Conservation (phyloP, 2,329 filamentous ascomycete species). For the Cladorrhinum sp. region DNA sequence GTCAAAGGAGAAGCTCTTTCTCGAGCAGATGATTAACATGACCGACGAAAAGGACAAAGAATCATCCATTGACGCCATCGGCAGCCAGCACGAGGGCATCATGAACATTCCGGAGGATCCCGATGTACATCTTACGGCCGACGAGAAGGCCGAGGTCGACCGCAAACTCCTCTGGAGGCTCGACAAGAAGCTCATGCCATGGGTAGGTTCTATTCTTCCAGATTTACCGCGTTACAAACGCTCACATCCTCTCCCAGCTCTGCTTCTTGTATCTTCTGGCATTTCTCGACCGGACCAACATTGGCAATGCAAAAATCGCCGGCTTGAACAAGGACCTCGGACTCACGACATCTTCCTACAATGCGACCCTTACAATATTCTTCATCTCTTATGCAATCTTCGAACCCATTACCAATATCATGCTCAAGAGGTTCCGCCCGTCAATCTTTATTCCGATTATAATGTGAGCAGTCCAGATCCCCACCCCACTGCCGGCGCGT, state of each 20-base stretch:
- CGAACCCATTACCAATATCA: slow-evolving; percentile 73
- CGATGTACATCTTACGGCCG: slow-evolving; percentile 32
- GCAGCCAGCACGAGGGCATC: slow-evolving; percentile 22
- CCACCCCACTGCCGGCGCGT: neutral
- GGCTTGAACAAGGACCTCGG: slow-evolving; percentile 53
- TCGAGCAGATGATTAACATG: slow-evolving; percentile 8
- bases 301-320: slow-evolving; percentile 66
- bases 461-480: slow-evolving; percentile 55
- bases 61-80: slow-evolving; percentile 17
- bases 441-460: slow-evolving; percentile 78
- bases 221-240: neutral
- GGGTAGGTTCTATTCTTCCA: slow-evolving; percentile 28
- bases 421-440: slow-evolving; percentile 73
- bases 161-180: slow-evolving; percentile 33
- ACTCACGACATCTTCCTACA: slow-evolving; percentile 65
- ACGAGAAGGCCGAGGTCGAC: slow-evolving; percentile 32
- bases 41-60: slow-evolving; percentile 21
- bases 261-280: slow-evolving; percentile 71
- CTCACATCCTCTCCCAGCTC: slow-evolving; percentile 42
- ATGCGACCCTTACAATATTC: slow-evolving; percentile 74
- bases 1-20: slow-evolving; percentile 7
- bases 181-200: slow-evolving; percentile 36
- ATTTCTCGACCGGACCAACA: slow-evolving; percentile 75
- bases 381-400: slow-evolving; percentile 82
- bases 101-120: slow-evolving; percentile 32